Conservation (phyloP, 108 stramenopile species). For the Fragilariopsis cylindrus region DNA sequence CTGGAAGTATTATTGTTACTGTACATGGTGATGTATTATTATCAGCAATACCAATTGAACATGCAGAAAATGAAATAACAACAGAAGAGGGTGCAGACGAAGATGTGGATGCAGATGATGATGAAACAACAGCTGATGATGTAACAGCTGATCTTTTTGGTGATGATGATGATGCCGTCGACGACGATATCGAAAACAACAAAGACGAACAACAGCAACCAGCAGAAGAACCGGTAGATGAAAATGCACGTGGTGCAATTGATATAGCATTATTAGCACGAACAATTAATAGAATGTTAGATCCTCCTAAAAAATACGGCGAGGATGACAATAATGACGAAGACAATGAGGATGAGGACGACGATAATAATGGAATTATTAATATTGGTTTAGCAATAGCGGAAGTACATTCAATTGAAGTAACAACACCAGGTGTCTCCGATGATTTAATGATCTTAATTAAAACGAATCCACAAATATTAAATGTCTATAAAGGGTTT, state of each 20-base stretch:
- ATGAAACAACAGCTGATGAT: conserved; percentile 10
- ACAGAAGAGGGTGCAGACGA: conserved; percentile 28
- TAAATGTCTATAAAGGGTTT: conserved; percentile 77
- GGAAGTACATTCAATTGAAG: conserved; percentile 67
- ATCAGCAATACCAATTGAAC: conserved; percentile 7
- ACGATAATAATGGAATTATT: conserved; percentile 44
- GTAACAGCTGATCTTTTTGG: conserved; percentile 16
- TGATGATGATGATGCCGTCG: conserved; percentile 21
- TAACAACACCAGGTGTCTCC: conserved; percentile 68
- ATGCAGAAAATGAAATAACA: conserved; percentile 13
- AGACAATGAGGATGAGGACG: conserved; percentile 15
- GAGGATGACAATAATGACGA: conserved; percentile 18
- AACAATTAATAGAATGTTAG: background rate
- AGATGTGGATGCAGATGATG: conserved; percentile 31
- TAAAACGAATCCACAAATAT: conserved; percentile 45
- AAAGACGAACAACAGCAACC: conserved; percentile 11
- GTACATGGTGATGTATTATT: conserved; percentile 44
- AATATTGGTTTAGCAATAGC: conserved; percentile 52
- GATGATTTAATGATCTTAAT: conserved; percentile 31
- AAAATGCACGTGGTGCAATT: background rate
- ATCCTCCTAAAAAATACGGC: conserved; percentile 9
- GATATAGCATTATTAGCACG: conserved; percentile 1
- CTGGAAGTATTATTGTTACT: conserved; percentile 55
- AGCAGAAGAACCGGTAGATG: conserved; percentile 21
- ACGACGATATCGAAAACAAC: conserved; percentile 10